Evolutionary conservation across 805 yeast species (phyloP).

Genomic region (Metschnikowia rubicola): DNA sequence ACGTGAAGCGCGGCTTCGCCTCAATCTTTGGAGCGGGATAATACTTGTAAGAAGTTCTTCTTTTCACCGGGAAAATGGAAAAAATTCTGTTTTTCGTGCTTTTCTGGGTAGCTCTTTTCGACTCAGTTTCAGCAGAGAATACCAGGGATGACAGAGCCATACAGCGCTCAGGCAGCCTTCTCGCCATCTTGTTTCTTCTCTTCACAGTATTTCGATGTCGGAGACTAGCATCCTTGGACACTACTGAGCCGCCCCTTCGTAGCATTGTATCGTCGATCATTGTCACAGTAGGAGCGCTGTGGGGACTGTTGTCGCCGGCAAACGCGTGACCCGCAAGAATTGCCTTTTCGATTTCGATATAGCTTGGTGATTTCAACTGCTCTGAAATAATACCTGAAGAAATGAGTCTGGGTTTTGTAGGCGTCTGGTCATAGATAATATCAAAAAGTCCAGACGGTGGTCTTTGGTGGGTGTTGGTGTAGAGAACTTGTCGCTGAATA

Average conservation of each 20-base stretch:
- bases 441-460: conserved; percentile 13
- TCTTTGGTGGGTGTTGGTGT: neutral
- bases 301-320: neutral
- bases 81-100: conserved; percentile 5
- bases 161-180: conserved; percentile 12
- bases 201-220: conserved; percentile 30
- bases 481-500: neutral
- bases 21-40: conserved; percentile 12
- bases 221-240: conserved; percentile 30
- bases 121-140: conserved; percentile 6
- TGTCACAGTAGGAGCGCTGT: conserved; percentile 11
- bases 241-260: conserved; percentile 25
- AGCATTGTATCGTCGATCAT: conserved; percentile 12
- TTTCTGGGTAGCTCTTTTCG: neutral
- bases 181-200: conserved; percentile 27
- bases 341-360: conserved; percentile 15
- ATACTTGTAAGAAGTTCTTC: conserved; percentile 32
- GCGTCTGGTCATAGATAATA: conserved; percentile 11
- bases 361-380: conserved; percentile 12
- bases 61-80: conserved; percentile 34
- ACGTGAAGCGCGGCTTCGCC: conserved; percentile 22
- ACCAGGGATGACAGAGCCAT: conserved; percentile 7
- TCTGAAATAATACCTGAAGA: conserved; percentile 1
- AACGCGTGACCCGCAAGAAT: conserved; percentile 10
- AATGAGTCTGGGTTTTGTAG: neutral